Percentiles rank a stretch among this genome's conserved stretches.
These are phyloP conservation scores for Infundibulicybe gibba DNA, from an alignment of 768 basidiomycete genomes.

Conservation along the genomic window DNA sequence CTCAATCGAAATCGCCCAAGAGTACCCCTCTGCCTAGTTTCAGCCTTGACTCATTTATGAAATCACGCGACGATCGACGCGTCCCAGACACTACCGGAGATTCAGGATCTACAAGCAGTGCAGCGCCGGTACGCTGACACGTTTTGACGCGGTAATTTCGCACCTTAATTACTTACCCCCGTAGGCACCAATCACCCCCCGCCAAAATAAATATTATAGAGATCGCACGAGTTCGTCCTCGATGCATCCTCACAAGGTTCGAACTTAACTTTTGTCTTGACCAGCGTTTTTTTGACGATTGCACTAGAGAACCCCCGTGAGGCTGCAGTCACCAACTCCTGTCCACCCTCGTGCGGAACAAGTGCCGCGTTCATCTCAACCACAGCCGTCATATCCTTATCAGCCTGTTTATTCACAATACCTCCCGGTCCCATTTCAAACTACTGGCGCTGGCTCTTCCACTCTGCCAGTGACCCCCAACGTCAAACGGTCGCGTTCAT, in stretches of 20 bases:
- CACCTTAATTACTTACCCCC: constrained; percentile 2
- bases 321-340: constrained; percentile 43
- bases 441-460: constrained; percentile 27
- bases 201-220: constrained; percentile 59
- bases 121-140: constrained; percentile 38
- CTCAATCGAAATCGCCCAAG: constrained; percentile 50
- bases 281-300: constrained; percentile 12
- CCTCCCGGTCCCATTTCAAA: constrained; percentile 25
- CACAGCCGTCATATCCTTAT: constrained; percentile 32
- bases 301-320: constrained; percentile 20
- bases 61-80: constrained; percentile 54
- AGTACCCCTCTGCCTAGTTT: constrained; percentile 41
- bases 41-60: constrained; percentile 46
- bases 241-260: constrained; percentile 11
- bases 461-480: constrained; percentile 48
- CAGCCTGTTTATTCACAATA: constrained; percentile 24
- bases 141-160: constrained; percentile 25
- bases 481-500: constrained; percentile 32
- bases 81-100: constrained; percentile 24
- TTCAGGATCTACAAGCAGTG: constrained; percentile 21
- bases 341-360: constrained; percentile 28
- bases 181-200: constrained; percentile 48
- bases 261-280: constrained; percentile 22
- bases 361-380: constrained; percentile 14
- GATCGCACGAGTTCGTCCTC: constrained; percentile 38